A percentile compares a stretch with the other conserved stretches of the same genome.
phyloP scores from a whole-genome alignment of 345 rosid genomes.

The Hibiscus mutabilis region DNA sequence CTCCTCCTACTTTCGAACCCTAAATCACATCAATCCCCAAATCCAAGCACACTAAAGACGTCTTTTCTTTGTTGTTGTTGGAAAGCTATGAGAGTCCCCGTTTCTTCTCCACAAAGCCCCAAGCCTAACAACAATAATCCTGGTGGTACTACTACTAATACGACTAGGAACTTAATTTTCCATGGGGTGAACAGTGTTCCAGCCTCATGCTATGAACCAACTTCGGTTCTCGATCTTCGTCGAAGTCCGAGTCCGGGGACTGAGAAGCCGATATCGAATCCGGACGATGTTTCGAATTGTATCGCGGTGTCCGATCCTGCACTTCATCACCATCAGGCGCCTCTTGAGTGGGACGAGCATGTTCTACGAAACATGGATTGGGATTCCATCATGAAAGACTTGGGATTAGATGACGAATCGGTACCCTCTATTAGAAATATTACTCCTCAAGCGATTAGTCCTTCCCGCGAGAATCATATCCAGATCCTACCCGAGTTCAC shows the following conservation, averaged over 20 bases:
- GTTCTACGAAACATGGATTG: constrained; percentile 66
- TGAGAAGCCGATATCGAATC: constrained; percentile 21
- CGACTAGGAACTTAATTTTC: constrained; percentile 7
- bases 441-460: constrained; percentile 7
- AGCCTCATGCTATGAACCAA: constrained; percentile 51
- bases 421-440: constrained; percentile 21
- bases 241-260: constrained; percentile 44
- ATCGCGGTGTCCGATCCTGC: constrained; percentile 6
- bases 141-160: not conserved
- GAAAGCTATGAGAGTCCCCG: constrained; percentile 17
- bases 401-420: constrained; percentile 69
- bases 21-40: too few species aligned
- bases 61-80: not conserved
- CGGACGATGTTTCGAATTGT: constrained; percentile 5
- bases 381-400: constrained; percentile 82
- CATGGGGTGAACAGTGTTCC: constrained; percentile 6
- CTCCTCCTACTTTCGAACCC: constrained; percentile 5
- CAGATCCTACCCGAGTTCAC: constrained; percentile 25
- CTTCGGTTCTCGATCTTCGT: constrained; percentile 69
- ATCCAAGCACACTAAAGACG: not conserved
- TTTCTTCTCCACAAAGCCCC: constrained; percentile 10
- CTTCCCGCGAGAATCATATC: constrained; percentile 6
- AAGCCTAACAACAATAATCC: constrained; percentile 23
- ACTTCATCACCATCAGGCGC: not conserved
- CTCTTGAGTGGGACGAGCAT: constrained; percentile 54